A percentile compares a stretch with the other conserved stretches of the same genome.
Evolutionary conservation across 306 rosid genomes (phyloP).

Genomic region (Herpetospermum pedunculosum): DNA sequence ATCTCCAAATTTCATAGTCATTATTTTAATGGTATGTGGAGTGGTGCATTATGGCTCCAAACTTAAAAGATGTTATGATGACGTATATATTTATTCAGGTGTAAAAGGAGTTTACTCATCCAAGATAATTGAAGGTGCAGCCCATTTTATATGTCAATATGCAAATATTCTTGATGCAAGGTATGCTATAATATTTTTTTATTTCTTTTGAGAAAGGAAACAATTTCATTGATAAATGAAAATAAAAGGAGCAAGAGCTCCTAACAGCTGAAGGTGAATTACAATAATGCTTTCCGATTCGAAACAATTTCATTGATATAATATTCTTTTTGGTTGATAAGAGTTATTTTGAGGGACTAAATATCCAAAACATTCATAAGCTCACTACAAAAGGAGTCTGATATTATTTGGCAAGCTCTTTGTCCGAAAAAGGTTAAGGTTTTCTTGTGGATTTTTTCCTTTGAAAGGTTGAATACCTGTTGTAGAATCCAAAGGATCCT

Average conservation of each 20-base stretch:
- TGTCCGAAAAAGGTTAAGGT: too few species aligned
- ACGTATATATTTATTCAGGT: conserved; percentile 27
- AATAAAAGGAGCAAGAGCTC: too few species aligned
- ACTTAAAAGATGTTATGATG: background rate
- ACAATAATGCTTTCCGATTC: too few species aligned
- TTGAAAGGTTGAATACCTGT: too few species aligned
- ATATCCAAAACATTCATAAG: background rate
- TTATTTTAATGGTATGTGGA: background rate
- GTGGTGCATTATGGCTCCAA: background rate
- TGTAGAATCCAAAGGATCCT: too few species aligned
- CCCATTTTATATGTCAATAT: conserved; percentile 41
- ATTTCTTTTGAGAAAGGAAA: too few species aligned
- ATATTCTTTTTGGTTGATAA: background rate
- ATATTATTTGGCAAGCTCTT: too few species aligned
- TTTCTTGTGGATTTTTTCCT: too few species aligned
- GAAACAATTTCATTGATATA: too few species aligned
- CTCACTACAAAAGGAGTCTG: background rate
- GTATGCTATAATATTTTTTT: conserved; percentile 28
- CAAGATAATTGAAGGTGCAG: conserved; percentile 61
- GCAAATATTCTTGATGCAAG: conserved; percentile 36
- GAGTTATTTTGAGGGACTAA: background rate
- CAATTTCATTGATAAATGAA: too few species aligned
- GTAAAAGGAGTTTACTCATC: conserved; percentile 71
- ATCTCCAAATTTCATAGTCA: background rate
- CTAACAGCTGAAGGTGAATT: too few species aligned